Evolutionary conservation across 768 basidiomycete species (phyloP), one percentile per base, ranked within the genome.

Genomic region (Termitomyces sp.): DNA sequence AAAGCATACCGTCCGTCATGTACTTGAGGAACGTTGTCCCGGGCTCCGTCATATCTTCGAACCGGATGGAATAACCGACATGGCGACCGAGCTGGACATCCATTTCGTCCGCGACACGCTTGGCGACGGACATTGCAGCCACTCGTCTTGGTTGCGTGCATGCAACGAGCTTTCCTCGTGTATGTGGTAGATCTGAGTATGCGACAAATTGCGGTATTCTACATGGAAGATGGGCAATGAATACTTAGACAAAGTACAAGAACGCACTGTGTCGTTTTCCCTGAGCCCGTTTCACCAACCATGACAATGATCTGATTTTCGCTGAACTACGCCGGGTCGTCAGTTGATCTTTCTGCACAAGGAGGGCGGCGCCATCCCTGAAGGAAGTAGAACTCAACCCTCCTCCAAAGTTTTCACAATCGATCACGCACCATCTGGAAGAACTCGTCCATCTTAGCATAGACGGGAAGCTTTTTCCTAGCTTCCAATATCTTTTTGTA

Each of bases 1-100:
- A 84, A 57, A 93, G 86, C 95, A 98, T 97, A 83, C 96, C 97
- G 66, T 99, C 97, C 16, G 97, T 99, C 95, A 98, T 97, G 77
- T 99, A 98, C 71, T 97, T 98, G 63, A 99, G 80, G 74, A 99
- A 97, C 0, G 97, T 98, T 35, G 88, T 90, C 0, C 91, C 89
- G 0, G 85, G 77, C 65, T 92, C 83, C 46, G 96, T 90, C 91
- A 94, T 89, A 71, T 98, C 97, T 73, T 99, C 96, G 71, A 98
- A 99, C 71, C 96, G 93, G 68, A 98, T 98, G 4, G 93, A 93
- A 74, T 99, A 99, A 57, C 96, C 96, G 62, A 98, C 96, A 63
- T 98, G 88, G 67, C 91, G 88, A 35, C 96, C 96, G 1, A 99
- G 87, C 72, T 87, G 82, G 5, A 99, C 95, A 71, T 98, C 96